A percentile compares a stretch with the other conserved stretches of the same genome.
These are phyloP conservation scores for Trypanosoma platydactyli DNA, from an alignment of 208 protist species.

Conservation along the genomic window DNA sequence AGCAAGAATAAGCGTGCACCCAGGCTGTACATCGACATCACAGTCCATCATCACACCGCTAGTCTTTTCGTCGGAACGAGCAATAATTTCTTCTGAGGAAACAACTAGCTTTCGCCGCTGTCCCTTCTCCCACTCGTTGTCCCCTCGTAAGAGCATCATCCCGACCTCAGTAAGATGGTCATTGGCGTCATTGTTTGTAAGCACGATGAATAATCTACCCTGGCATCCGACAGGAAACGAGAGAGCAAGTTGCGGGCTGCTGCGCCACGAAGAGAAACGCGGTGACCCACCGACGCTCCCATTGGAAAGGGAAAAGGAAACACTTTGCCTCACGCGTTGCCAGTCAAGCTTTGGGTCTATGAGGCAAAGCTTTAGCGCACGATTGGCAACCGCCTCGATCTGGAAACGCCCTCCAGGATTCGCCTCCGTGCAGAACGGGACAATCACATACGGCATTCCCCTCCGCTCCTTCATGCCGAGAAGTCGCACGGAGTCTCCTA, in stretches of 20 bases:
- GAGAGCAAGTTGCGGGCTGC: conserved; percentile 81
- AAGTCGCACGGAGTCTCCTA: conserved; percentile 49
- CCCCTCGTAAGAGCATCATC: conserved; percentile 61
- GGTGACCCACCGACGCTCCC: conserved; percentile 74
- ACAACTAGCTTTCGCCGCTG: conserved; percentile 60
- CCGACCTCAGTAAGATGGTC: conserved; percentile 57
- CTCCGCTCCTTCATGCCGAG: conserved; percentile 66
- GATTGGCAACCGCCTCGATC: conserved; percentile 65
- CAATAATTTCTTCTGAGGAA: conserved; percentile 53
- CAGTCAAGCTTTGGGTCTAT: conserved; percentile 79
- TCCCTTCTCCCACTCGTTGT: conserved; percentile 43
- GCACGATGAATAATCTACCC: conserved; percentile 61
- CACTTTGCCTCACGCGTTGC: conserved; percentile 36
- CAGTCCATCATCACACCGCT: conserved; percentile 38
- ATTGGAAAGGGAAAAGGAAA: conserved; percentile 41
- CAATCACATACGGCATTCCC: conserved; percentile 87
- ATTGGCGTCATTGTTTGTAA: conserved; percentile 40
- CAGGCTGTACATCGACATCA: conserved; percentile 46
- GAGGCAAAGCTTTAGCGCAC: conserved; percentile 43
- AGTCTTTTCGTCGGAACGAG: conserved; percentile 35
- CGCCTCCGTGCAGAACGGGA: conserved; percentile 54
- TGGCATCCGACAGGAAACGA: conserved; percentile 71
- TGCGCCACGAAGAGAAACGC: conserved; percentile 81
- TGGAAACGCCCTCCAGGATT: conserved; percentile 36
- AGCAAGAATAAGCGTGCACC: conserved; percentile 59